phyloP scores from a whole-genome alignment of 2,329 filamentous ascomycete species.

The Talaromyces sp. region DNA sequence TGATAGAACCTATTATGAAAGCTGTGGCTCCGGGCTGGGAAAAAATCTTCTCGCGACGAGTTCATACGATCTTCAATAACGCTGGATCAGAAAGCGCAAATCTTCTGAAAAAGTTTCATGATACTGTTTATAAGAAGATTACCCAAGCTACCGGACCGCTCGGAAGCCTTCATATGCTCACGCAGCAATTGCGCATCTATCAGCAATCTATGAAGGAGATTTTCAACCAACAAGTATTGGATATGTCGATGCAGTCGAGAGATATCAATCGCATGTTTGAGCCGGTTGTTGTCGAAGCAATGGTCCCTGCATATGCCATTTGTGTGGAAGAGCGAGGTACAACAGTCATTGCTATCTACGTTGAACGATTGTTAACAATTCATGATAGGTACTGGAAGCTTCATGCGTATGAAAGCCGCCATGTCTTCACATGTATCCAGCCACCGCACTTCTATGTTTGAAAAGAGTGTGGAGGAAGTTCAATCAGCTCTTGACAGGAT shows the following conservation, averaged over 20 bases:
- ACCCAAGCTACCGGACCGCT: neutral
- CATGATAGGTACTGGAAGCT: conserved; percentile 4
- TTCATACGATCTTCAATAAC: neutral
- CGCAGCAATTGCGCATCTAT: conserved; percentile 17
- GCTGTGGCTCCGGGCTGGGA: conserved; percentile 11
- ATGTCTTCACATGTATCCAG: conserved; percentile 2
- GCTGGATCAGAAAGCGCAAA: neutral
- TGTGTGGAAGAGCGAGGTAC: conserved; percentile 47
- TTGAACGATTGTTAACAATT: neutral
- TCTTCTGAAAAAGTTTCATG: conserved; percentile 4
- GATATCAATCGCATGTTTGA: conserved; percentile 56
- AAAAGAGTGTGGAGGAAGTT: conserved; percentile 7
- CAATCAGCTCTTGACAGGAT: conserved; percentile 1
- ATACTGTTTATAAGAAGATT: neutral
- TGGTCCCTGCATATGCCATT: conserved; percentile 47
- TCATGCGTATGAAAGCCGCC: conserved; percentile 11
- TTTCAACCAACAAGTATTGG: conserved; percentile 27
- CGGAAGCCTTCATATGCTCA: conserved; percentile 9
- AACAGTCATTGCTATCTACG: neutral
- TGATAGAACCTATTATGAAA: conserved; percentile 25
- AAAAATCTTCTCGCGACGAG: conserved; percentile 9
- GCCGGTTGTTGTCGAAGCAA: conserved; percentile 46
- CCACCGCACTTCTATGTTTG: conserved; percentile 5
- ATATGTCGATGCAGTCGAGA: conserved; percentile 43
- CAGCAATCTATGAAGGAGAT: conserved; percentile 17